Evolutionary conservation across 1,284 basidiomycete genomes (phyloP).

Genomic region (Irpex lacteus): DNA sequence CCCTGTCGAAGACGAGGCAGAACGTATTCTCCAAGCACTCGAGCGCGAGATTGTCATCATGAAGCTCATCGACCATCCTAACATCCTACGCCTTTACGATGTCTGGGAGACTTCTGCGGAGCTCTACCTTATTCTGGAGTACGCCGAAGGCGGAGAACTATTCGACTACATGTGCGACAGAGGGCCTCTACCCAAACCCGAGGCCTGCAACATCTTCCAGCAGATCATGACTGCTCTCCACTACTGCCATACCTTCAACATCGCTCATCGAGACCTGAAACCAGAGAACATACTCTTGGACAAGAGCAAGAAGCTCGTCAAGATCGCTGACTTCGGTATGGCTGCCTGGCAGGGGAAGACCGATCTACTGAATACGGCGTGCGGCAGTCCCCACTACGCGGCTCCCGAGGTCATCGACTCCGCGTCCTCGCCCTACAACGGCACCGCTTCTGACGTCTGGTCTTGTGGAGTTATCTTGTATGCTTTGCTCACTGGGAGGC

Average conservation of each 20-base stretch:
- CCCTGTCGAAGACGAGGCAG: slow-evolving; percentile 64
- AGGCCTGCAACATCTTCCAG: slow-evolving; percentile 94
- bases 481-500: slow-evolving; percentile 84
- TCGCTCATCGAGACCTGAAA: slow-evolving; percentile 97
- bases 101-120: slow-evolving; percentile 96
- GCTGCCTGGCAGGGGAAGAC: slow-evolving; percentile 83
- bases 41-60: slow-evolving; percentile 99
- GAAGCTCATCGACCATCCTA: slow-evolving; percentile 98
- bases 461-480: slow-evolving; percentile 97
- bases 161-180: slow-evolving; percentile 92
- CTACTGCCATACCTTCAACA: slow-evolving; percentile 96
- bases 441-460: slow-evolving; percentile 93
- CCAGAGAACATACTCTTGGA: slow-evolving; percentile 95
- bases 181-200: slow-evolving; percentile 74
- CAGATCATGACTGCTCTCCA: slow-evolving; percentile 95
- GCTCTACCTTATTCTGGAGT: slow-evolving; percentile 94
- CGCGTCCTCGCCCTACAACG: slow-evolving; percentile 71
- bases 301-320: slow-evolving; percentile 77
- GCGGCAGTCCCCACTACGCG: slow-evolving; percentile 96
- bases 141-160: slow-evolving; percentile 95
- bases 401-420: slow-evolving; percentile 94
- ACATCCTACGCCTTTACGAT: slow-evolving; percentile 92
- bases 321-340: slow-evolving; percentile 99
- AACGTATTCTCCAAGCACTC: slow-evolving; percentile 74
- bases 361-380: slow-evolving; percentile 83